phyloP scores from a whole-genome alignment of 176 grass and related monocot species.

The Juncus inflexus region DNA sequence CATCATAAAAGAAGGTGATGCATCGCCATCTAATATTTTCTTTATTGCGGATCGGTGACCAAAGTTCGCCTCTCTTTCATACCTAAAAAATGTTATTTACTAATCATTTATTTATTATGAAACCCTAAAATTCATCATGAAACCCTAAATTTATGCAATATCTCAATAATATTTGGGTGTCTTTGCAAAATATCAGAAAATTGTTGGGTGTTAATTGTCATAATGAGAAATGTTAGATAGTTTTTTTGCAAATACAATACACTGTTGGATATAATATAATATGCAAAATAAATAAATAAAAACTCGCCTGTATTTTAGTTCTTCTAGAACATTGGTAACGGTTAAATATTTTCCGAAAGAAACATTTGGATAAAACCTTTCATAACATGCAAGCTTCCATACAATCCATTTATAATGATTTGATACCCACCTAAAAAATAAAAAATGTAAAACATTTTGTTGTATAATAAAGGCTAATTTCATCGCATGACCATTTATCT shows the following conservation, averaged over 20 bases:
- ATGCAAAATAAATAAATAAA: too few species aligned
- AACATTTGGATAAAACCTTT: slow-evolving; percentile 64
- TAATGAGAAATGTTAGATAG: too few species aligned
- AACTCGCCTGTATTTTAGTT: slow-evolving; percentile 83
- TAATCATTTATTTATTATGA: too few species aligned
- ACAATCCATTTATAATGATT: slow-evolving; percentile 91
- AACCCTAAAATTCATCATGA: too few species aligned
- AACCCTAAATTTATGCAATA: too few species aligned
- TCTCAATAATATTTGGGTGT: not conserved
- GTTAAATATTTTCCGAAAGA: slow-evolving; percentile 70
- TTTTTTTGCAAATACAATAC: too few species aligned
- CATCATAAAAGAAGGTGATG: slow-evolving; percentile 83
- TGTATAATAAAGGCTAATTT: too few species aligned
- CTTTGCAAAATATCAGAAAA: slow-evolving; percentile 1
- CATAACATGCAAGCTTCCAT: slow-evolving; percentile 82
- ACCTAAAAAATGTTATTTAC: slow-evolving; percentile 24
- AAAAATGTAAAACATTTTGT: too few species aligned
- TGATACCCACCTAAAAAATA: slow-evolving; percentile 68
- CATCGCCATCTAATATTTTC: slow-evolving; percentile 86
- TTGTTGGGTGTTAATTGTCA: too few species aligned
- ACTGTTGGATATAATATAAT: too few species aligned
- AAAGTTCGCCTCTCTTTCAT: slow-evolving; percentile 86
- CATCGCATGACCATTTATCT: too few species aligned
- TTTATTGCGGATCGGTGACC: slow-evolving; percentile 86
- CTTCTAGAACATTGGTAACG: slow-evolving; percentile 76